Conservation (phyloP, 345 rosid species). For the Acer saccharum region DNA sequence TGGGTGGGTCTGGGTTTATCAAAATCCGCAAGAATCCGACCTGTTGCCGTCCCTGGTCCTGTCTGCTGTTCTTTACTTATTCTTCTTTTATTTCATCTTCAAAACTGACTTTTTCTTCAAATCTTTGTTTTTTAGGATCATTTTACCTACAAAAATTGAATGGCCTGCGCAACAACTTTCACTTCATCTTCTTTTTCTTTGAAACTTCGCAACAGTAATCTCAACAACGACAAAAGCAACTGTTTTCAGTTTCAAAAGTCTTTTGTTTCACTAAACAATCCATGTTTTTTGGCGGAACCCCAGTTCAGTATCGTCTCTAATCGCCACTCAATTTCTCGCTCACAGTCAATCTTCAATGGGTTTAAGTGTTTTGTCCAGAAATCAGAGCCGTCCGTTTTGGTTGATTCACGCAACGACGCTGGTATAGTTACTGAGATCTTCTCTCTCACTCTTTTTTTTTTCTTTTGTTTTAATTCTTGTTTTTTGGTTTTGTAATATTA, state of each 20-base stretch:
- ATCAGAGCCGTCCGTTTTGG: conserved; percentile 30
- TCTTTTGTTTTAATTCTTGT: not conserved
- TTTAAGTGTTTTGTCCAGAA: conserved; percentile 28
- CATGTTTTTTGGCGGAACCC: conserved; percentile 18
- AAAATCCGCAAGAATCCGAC: no score
- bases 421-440: conserved; percentile 22
- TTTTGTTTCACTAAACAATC: not conserved
- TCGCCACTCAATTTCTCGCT: not conserved
- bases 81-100: no score
- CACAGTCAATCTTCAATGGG: conserved; percentile 15
- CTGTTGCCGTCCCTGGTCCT: no score
- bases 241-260: conserved; percentile 2
- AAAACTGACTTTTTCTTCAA: not conserved
- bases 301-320: conserved; percentile 21
- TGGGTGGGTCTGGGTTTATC: no score
- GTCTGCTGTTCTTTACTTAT: no score
- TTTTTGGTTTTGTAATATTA: conserved; percentile 6
- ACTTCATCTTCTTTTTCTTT: not conserved
- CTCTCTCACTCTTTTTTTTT: not conserved
- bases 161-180: not conserved
- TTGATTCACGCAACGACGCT: conserved; percentile 1
- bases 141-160: not conserved
- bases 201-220: conserved; percentile 5
- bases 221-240: not conserved
- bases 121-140: no score